Percentiles rank a stretch among this genome's conserved stretches.
phyloP scores from a whole-genome alignment of 768 basidiomycete genomes.

The Wakefieldia striispora region DNA sequence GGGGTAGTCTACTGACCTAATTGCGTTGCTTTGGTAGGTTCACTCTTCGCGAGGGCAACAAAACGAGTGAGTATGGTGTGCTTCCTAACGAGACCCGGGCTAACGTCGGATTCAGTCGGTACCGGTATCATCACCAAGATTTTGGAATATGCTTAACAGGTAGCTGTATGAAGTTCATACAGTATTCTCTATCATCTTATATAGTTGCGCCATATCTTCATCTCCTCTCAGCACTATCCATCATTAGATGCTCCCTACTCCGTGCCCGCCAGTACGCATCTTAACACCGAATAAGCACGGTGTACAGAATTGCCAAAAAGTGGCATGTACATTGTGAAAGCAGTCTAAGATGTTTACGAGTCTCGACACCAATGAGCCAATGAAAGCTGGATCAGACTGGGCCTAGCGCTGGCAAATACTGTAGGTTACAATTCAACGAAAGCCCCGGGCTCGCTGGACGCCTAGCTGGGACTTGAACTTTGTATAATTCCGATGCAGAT shows the following conservation, averaged over 20 bases:
- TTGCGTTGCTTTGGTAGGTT: conserved; percentile 42
- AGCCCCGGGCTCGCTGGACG: too few relatives aligned
- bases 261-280: neutral
- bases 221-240: conserved; percentile 23
- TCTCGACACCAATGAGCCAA: too few relatives aligned
- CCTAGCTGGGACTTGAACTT: neutral
- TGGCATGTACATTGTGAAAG: too few relatives aligned
- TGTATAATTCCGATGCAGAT: neutral
- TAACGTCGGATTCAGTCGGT: conserved; percentile 56
- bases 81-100: neutral
- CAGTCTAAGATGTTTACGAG: too few relatives aligned
- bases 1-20: neutral
- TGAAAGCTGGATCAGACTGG: too few relatives aligned
- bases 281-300: too few relatives aligned
- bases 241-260: conserved; percentile 5
- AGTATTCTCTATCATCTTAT: conserved; percentile 19
- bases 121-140: conserved; percentile 94
- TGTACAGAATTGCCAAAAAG: too few relatives aligned
- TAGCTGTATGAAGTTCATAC: conserved; percentile 9
- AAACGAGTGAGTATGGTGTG: conserved; percentile 61
- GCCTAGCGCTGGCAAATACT: too few relatives aligned
- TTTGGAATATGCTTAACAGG: conserved; percentile 41
- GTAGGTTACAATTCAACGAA: too few relatives aligned
- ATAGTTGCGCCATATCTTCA: conserved; percentile 16
- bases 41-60: conserved; percentile 93